phyloP scores from a whole-genome alignment of 257 asterid species.

The Anisodus tanguticus region DNA sequence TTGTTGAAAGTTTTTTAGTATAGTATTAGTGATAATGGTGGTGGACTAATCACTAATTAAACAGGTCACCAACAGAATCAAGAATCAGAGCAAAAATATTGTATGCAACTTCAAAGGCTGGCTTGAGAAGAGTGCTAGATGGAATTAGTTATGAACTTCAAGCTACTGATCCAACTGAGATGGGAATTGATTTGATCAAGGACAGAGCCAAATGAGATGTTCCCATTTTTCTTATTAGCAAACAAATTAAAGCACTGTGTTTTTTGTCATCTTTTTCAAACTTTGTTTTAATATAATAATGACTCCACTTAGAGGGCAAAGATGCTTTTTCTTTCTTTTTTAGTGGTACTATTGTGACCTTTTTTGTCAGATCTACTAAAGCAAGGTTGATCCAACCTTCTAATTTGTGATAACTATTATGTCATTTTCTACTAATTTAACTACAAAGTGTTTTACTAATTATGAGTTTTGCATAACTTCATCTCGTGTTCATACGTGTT shows the following conservation, averaged over 20 bases:
- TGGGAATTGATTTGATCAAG: slow-evolving; percentile 81
- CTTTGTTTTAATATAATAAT: slow-evolving; percentile 41
- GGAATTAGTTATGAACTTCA: slow-evolving; percentile 89
- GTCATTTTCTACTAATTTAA: slow-evolving; percentile 35
- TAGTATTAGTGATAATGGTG: no score
- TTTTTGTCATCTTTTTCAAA: slow-evolving; percentile 38
- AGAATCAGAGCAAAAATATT: slow-evolving; percentile 82
- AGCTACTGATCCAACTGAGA: slow-evolving; percentile 92
- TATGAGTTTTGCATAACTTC: background rate
- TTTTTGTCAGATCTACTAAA: slow-evolving; percentile 36
- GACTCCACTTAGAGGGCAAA: slow-evolving; percentile 40
- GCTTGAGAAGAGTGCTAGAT: slow-evolving; percentile 76
- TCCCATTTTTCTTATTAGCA: background rate
- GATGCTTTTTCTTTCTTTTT: slow-evolving; percentile 34
- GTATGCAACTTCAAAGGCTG: slow-evolving; percentile 87
- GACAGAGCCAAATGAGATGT: slow-evolving; percentile 55
- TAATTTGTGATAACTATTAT: slow-evolving; percentile 39
- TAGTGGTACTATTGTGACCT: slow-evolving; percentile 35
- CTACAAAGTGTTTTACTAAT: slow-evolving; percentile 17
- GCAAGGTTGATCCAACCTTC: slow-evolving; percentile 41
- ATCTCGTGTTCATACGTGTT: background rate
- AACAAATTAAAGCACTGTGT: slow-evolving; percentile 12
- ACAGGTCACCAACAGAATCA: slow-evolving; percentile 82
- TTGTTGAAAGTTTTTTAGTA: background rate
- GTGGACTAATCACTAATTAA: background rate